These are phyloP conservation scores for Agaricus sinodeliciosus DNA, from an alignment of 768 basidiomycete species.

Conservation along the genomic window DNA sequence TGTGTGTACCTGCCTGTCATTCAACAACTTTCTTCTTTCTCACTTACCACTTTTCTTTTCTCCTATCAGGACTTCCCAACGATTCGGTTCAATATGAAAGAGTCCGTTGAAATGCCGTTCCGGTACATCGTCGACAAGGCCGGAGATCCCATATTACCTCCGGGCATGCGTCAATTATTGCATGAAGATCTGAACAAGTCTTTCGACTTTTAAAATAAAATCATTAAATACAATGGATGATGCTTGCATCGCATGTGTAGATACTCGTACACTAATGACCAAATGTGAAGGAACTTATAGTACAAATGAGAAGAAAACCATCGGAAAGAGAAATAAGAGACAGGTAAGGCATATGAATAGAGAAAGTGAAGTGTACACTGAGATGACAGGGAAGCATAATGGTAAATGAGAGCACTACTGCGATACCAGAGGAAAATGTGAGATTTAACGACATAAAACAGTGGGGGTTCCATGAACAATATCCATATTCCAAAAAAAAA, in stretches of 20 bases:
- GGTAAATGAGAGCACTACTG: constrained; percentile 11
- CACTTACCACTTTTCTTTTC: not conserved
- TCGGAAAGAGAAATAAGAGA: not conserved
- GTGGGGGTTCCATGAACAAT: not conserved
- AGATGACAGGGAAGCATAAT: constrained; percentile 8
- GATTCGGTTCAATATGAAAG: constrained; percentile 77
- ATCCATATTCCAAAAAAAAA: not conserved
- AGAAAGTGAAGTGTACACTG: constrained; percentile 2
- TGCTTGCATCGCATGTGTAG: not conserved
- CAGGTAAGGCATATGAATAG: not conserved
- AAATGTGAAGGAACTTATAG: constrained; percentile 4
- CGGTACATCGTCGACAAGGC: constrained; percentile 44
- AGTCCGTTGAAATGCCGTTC: constrained; percentile 99
- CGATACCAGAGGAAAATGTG: not conserved
- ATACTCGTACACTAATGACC: constrained; percentile 5
- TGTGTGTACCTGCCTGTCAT: constrained; percentile 32
- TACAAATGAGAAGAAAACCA: constrained; percentile 1
- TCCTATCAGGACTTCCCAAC: constrained; percentile 77
- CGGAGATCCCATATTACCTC: constrained; percentile 70
- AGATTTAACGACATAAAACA: not conserved
- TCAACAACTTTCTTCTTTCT: not conserved
- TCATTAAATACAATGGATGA: not conserved
- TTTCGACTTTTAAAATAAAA: constrained; percentile 61
- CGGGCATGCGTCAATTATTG: constrained; percentile 84
- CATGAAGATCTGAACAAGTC: constrained; percentile 81